These are phyloP conservation scores for Coniella lustricola DNA, from an alignment of 2,329 filamentous ascomycete genomes.

Conservation along the genomic window DNA sequence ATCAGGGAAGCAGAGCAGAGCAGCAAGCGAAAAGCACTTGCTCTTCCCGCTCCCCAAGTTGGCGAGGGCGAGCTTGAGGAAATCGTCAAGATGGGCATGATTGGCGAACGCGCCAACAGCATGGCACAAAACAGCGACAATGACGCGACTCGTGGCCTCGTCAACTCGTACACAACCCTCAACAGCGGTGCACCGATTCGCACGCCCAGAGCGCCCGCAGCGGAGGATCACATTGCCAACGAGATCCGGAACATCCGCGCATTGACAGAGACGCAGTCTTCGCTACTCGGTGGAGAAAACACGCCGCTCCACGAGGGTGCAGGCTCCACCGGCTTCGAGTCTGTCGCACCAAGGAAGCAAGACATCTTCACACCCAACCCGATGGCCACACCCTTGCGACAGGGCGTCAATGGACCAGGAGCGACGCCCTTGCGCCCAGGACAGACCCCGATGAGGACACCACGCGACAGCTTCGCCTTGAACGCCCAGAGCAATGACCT, in stretches of 20 bases:
- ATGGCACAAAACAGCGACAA: constrained; percentile 74
- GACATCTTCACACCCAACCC: constrained; percentile 89
- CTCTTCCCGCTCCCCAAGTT: constrained; percentile 83
- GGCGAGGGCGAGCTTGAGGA: constrained; percentile 90
- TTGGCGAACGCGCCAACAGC: constrained; percentile 75
- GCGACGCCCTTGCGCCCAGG: constrained; percentile 64
- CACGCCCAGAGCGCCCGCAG: constrained; percentile 82
- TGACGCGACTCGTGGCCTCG: constrained; percentile 73
- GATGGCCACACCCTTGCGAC: constrained; percentile 78
- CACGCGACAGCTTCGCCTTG: constrained; percentile 77
- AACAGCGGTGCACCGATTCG: constrained; percentile 81
- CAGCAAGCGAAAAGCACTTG: constrained; percentile 81
- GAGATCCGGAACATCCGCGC: constrained; percentile 92
- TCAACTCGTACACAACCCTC: constrained; percentile 79
- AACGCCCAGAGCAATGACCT: constrained; percentile 64
- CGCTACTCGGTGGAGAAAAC: constrained; percentile 87
- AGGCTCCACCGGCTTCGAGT: constrained; percentile 81
- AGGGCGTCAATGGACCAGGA: constrained; percentile 53
- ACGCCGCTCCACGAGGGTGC: constrained; percentile 76
- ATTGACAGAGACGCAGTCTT: constrained; percentile 88
- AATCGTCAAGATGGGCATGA: constrained; percentile 97
- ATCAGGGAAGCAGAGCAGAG: constrained; percentile 94
- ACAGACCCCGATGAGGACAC: constrained; percentile 80
- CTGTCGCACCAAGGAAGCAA: constrained; percentile 73
- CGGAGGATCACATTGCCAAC: constrained; percentile 93